Percentiles rank a stretch among this genome's conserved stretches.
phyloP scores from a whole-genome alignment of 1,139 yeast species.

The Lodderomyces oxycetoniae region DNA sequence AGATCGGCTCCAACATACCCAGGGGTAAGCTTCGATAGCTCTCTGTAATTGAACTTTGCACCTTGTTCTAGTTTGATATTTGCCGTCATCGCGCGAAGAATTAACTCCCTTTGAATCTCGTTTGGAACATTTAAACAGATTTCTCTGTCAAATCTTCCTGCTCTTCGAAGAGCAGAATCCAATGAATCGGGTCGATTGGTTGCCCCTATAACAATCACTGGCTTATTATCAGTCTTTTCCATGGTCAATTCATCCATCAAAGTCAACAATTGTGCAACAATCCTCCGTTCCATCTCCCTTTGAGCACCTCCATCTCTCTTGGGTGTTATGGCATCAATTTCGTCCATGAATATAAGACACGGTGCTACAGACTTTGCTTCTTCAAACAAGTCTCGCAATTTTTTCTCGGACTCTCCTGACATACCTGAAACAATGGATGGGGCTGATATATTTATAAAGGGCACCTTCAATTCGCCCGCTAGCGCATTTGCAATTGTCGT shows the following conservation, averaged over 20 bases:
- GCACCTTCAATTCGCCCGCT: conserved; percentile 92
- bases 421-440: conserved; percentile 98
- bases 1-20: conserved; percentile 98
- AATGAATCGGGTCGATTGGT: conserved; percentile 48
- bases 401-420: conserved; percentile 99
- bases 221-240: conserved; percentile 86
- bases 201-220: conserved; percentile 59
- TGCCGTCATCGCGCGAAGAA: conserved; percentile 68
- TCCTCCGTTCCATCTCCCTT: conserved; percentile 96
- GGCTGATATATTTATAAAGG: conserved; percentile 86
- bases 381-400: conserved; percentile 84
- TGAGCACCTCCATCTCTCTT: conserved; percentile 95
- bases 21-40: conserved; percentile 88
- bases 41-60: conserved; percentile 56
- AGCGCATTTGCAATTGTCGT: conserved; percentile 94
- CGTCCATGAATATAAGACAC: conserved; percentile 87
- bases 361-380: conserved; percentile 92
- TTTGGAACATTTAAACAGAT: conserved; percentile 81
- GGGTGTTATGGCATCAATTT: conserved; percentile 97
- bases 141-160: conserved; percentile 48
- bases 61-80: conserved; percentile 60
- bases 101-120: conserved; percentile 74
- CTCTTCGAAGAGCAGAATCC: conserved; percentile 46
- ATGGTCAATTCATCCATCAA: conserved; percentile 79
- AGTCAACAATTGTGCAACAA: conserved; percentile 90